Evolutionary conservation across 2,329 filamentous ascomycete genomes (phyloP), one percentile per base, ranked within the genome.

Genomic region (Aspergillus sp.): DNA sequence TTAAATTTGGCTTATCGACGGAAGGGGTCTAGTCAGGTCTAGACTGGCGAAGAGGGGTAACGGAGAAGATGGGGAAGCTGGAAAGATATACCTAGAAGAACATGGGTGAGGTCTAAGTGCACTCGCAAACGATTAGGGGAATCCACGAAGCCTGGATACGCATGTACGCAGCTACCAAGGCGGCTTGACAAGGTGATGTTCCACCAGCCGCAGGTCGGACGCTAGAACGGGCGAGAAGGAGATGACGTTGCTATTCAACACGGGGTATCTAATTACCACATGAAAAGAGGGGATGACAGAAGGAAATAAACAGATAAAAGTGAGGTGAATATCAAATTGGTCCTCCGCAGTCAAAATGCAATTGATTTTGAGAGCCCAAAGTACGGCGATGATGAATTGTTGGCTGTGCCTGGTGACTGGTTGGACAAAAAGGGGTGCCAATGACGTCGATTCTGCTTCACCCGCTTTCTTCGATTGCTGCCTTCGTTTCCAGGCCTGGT

Each of bases 141-240:
- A 64, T 73, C 57, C 70, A 72, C 65, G 52, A 62, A 50, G 51
- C 62, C 48, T 52, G 49, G 57, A 45, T 48, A 53, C 19, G 52
- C 55, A 57, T 59, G 65, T 66, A 69, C 68, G 66, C 69, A 27
- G 40, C 69, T 68, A 66, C 58, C 55, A 62, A 66, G 61, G 66
- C 62, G 64, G 27, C 27, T 31, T 31, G 62, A 60, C 55, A 48
- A 47, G 21, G 33, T 52, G 48, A 51, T 55, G 27, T 23, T 50
- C 27, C 27, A 31, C 45, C 45, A 39, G 47, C 39, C 40, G 46
- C 53, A 45, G 43, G 45, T 41, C 15, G 27, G 53, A 41, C 52
- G 43, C 52, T 54, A 56, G 53, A 43, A 44, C 44, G 33, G 50
- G 44, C 27, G 49, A 51, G 17, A 50, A 27, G 23, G 51, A 23